Percentiles rank a stretch among this genome's conserved stretches.
phyloP scores from a whole-genome alignment of 163 green algal genomes.

The Botryococcus braunii region DNA sequence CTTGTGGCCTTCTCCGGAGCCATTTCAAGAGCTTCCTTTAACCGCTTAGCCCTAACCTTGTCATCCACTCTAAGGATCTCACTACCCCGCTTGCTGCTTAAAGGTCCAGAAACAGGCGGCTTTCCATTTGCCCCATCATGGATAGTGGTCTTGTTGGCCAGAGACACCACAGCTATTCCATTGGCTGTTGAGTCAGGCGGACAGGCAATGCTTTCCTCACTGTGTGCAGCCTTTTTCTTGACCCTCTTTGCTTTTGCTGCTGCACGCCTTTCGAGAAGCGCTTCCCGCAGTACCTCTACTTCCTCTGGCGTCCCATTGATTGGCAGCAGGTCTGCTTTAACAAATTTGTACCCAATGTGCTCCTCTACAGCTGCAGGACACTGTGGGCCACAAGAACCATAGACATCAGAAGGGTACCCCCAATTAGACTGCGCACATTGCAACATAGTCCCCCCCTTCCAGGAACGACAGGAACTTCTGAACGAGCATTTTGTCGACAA shows the following conservation, averaged over 20 bases:
- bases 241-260: conserved; percentile 34
- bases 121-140: not conserved
- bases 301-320: conserved; percentile 69
- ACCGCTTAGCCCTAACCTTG: conserved; percentile 35
- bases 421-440: no score
- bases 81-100: not conserved
- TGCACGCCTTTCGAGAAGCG: conserved; percentile 30
- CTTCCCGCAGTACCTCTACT: conserved; percentile 35
- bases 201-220: not conserved
- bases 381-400: no score
- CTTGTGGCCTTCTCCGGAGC: conserved; percentile 49
- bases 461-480: no score
- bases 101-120: not conserved
- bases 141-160: not conserved
- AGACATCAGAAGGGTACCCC: no score
- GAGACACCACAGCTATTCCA: not conserved
- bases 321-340: conserved; percentile 41
- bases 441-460: no score
- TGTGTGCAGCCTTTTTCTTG: conserved; percentile 37
- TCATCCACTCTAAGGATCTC: not conserved
- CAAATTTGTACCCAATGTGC: conserved; percentile 47
- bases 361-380: conserved; percentile 57
- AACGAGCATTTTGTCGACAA: no score
- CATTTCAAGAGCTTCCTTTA: conserved; percentile 41
- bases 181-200: not conserved